Percentiles rank a stretch among this genome's conserved stretches.
phyloP scores from a whole-genome alignment of 495 filamentous ascomycete genomes.

The Xylaria palmicola region DNA sequence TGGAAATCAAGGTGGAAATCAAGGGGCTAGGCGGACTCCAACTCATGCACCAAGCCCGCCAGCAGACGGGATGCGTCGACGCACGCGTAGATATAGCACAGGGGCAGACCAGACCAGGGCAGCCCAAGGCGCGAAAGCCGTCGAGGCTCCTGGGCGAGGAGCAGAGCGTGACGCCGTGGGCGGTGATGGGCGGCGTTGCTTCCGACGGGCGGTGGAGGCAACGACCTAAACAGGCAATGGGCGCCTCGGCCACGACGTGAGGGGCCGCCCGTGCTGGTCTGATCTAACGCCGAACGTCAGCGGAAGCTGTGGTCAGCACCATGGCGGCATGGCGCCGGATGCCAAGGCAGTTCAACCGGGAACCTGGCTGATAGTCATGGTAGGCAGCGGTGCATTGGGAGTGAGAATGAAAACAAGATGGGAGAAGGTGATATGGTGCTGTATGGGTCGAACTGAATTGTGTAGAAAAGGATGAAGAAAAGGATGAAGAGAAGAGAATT shows the following conservation, averaged over 20 bases:
- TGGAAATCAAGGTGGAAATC: slow-evolving; percentile 17
- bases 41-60: slow-evolving; percentile 5
- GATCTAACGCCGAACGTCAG: not conserved
- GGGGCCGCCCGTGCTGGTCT: not conserved
- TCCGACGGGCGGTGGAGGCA: not conserved
- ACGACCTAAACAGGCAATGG: not conserved
- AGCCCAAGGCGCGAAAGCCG: not conserved
- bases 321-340: slow-evolving; percentile 6
- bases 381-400: not conserved
- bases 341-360: not conserved
- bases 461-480: too few species aligned
- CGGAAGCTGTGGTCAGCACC: slow-evolving; percentile 6
- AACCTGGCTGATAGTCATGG: not conserved
- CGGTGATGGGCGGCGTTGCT: not conserved
- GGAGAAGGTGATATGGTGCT: too few species aligned
- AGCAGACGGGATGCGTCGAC: not conserved
- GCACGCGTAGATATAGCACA: too few species aligned
- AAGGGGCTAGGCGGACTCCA: slow-evolving; percentile 1
- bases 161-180: not conserved
- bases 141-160: not conserved
- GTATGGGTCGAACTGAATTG: too few species aligned
- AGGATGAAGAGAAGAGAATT: too few species aligned
- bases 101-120: not conserved
- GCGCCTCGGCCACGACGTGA: not conserved
- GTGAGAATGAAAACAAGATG: too few species aligned